These are phyloP conservation scores for Rubroshorea leprosula DNA, from an alignment of 345 rosid genomes.

Conservation along the genomic window DNA sequence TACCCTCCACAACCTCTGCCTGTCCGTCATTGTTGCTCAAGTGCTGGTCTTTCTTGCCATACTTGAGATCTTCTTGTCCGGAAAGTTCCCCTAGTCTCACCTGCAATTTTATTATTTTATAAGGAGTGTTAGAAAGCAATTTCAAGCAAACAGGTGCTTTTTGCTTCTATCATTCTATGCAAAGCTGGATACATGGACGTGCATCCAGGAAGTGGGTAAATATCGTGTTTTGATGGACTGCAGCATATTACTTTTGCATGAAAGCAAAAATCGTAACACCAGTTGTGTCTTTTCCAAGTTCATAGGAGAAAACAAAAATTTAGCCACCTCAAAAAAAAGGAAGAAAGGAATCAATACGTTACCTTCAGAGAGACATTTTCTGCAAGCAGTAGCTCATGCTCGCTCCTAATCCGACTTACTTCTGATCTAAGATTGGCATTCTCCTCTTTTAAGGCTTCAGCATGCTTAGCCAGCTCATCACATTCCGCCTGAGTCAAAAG, in stretches of 20 bases:
- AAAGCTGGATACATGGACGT: not conserved
- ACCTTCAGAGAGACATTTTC: slow-evolving; percentile 86
- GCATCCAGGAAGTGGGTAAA: not conserved
- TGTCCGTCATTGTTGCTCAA: slow-evolving; percentile 35
- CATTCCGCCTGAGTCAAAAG: slow-evolving; percentile 83
- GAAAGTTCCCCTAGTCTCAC: slow-evolving; percentile 66
- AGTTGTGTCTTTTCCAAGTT: not conserved
- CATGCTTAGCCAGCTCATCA: slow-evolving; percentile 89
- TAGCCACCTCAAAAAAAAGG: slow-evolving; percentile 5
- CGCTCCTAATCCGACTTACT: slow-evolving; percentile 60
- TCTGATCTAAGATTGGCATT: slow-evolving; percentile 79
- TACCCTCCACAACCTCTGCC: slow-evolving; percentile 30
- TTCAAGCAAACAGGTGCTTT: not conserved
- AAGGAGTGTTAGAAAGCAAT: slow-evolving; percentile 1
- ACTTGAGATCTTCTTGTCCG: slow-evolving; percentile 40
- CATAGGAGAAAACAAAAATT: not conserved
- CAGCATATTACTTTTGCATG: too few relatives aligned
- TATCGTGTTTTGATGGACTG: not conserved
- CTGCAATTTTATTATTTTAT: slow-evolving; percentile 46
- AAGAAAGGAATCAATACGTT: slow-evolving; percentile 8
- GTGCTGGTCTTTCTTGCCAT: slow-evolving; percentile 41
- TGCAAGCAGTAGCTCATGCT: slow-evolving; percentile 60
- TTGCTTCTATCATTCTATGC: not conserved
- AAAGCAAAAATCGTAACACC: too few relatives aligned
- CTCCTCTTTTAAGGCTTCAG: slow-evolving; percentile 79